Conservation (phyloP, 441 rosid species). For the Adansonia gregorii region DNA sequence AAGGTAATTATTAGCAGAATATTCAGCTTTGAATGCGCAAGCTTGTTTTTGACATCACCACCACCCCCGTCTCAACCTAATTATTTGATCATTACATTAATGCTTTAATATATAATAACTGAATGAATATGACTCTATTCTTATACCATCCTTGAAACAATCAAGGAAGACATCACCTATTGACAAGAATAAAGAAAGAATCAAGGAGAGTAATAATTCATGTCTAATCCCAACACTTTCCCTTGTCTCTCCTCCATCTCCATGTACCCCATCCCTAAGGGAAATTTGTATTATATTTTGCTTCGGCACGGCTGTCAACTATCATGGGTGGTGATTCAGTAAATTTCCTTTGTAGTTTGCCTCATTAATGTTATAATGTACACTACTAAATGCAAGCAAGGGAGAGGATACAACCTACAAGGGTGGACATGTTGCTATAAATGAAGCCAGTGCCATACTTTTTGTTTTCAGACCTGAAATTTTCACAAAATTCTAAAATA, state of each 20-base stretch:
- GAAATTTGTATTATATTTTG: background rate
- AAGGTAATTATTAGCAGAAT: constrained; percentile 27
- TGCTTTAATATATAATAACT: background rate
- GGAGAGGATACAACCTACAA: background rate
- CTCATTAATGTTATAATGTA: constrained; percentile 18
- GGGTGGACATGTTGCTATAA: constrained; percentile 36
- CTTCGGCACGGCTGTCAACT: no score
- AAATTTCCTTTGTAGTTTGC: constrained; percentile 25
- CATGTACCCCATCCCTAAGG: background rate
- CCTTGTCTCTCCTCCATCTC: background rate
- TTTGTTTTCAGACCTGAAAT: constrained; percentile 27
- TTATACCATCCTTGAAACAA: background rate
- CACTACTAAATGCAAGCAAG: constrained; percentile 35
- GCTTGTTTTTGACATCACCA: background rate
- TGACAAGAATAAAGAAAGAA: background rate
- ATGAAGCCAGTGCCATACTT: constrained; percentile 25
- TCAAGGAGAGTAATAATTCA: background rate
- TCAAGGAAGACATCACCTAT: background rate
- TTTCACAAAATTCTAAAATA: constrained; percentile 20
- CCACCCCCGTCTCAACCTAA: background rate
- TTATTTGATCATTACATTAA: background rate
- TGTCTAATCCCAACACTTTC: background rate
- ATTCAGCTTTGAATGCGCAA: no score
- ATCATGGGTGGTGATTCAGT: background rate
- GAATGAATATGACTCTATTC: constrained; percentile 1